Percentiles rank a stretch among this genome's conserved stretches.
Conservation (phyloP, 2,329 filamentous ascomycete genomes). For the Penicillium palitans region DNA sequence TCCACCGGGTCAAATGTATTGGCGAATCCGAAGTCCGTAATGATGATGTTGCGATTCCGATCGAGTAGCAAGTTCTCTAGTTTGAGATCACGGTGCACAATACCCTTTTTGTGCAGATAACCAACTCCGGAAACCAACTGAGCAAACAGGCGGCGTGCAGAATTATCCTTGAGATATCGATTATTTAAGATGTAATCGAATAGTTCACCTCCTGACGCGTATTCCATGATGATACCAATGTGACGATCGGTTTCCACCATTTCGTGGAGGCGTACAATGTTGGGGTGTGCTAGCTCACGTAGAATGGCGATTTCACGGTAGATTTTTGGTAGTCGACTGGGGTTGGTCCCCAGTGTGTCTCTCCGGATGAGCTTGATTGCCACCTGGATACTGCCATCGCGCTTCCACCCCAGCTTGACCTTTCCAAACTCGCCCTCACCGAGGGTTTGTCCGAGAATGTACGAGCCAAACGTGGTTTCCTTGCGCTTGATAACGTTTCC, state of each 20-base stretch:
- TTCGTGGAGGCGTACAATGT: constrained; percentile 94
- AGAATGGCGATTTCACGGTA: constrained; percentile 95
- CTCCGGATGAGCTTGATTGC: constrained; percentile 97
- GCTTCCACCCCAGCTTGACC: constrained; percentile 98
- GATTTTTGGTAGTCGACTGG: constrained; percentile 89
- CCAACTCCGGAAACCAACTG: constrained; percentile 95
- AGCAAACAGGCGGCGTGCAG: constrained; percentile 86
- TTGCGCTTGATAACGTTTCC: constrained; percentile 65
- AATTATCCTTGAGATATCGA: constrained; percentile 90
- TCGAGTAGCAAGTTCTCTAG: constrained; percentile 93
- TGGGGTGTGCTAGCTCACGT: constrained; percentile 83
- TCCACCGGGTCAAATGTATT: constrained; percentile 93
- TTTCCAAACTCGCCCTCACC: constrained; percentile 99
- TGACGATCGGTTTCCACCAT: constrained; percentile 98
- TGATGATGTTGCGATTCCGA: constrained; percentile 97
- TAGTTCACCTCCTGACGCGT: constrained; percentile 93
- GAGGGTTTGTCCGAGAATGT: constrained; percentile 91
- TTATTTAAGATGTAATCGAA: constrained; percentile 99
- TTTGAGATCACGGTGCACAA: constrained; percentile 95
- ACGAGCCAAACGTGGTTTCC: constrained; percentile 88
- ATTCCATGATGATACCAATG: constrained; percentile 97
- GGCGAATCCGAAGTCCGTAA: constrained; percentile 98
- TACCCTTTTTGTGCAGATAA: constrained; percentile 97
- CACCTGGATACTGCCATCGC: constrained; percentile 88
- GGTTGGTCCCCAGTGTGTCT: constrained; percentile 84